These are phyloP conservation scores for Ochetophila trinervis DNA, from an alignment of 306 rosid genomes.

Conservation along the genomic window DNA sequence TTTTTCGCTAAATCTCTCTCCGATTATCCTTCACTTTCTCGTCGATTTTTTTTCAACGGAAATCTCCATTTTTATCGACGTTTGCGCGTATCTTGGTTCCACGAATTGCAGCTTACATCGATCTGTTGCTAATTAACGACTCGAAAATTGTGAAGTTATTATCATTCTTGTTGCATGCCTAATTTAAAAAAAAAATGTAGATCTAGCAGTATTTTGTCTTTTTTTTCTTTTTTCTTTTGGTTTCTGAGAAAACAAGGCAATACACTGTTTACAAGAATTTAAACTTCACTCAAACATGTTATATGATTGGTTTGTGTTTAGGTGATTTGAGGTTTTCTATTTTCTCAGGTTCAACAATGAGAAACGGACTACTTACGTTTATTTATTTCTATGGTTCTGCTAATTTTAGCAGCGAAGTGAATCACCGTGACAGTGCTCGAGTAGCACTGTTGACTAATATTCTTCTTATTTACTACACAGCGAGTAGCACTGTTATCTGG, in stretches of 20 bases:
- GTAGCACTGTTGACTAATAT: not conserved
- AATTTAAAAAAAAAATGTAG: constrained; percentile 4
- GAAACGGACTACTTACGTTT: not conserved
- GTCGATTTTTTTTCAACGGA: not conserved
- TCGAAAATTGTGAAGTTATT: not conserved
- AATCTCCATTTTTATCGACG: not conserved
- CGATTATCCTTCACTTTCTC: constrained; percentile 15
- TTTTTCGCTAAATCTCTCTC: not conserved
- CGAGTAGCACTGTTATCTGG: not conserved
- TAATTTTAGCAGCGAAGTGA: not conserved
- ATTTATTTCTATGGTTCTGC: not conserved
- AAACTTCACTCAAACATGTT: not conserved
- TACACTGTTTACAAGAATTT: not conserved
- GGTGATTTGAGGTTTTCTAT: not conserved
- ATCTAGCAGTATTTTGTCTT: constrained; percentile 1
- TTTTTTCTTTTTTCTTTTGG: constrained; percentile 4
- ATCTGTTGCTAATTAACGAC: constrained; percentile 17
- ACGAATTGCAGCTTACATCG: constrained; percentile 12
- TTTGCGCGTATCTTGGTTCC: constrained; percentile 2
- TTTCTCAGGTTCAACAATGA: not conserved
- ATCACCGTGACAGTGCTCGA: not conserved
- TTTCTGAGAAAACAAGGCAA: constrained; percentile 1
- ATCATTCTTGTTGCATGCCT: not conserved
- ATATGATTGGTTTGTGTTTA: not conserved
- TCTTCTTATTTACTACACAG: not conserved